Percentiles rank a stretch among this genome's conserved stretches.
phyloP scores from a whole-genome alignment of 768 basidiomycete species.

The Rhodotorula sphaerocarpa region DNA sequence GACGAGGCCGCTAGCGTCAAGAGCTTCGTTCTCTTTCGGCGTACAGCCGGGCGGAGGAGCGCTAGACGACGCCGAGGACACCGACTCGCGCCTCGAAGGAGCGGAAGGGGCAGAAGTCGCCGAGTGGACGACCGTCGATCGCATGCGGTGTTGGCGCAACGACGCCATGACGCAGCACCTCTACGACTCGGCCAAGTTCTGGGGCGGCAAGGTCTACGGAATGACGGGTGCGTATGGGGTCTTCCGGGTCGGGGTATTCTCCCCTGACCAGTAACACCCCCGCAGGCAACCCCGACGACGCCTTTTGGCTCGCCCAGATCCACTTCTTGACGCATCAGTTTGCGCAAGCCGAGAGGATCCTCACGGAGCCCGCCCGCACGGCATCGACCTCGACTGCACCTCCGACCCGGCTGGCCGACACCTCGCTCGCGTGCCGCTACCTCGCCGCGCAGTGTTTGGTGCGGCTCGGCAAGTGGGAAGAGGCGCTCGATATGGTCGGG shows the following conservation, averaged over 20 bases:
- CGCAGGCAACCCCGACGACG: slow-evolving; percentile 88
- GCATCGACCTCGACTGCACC: slow-evolving; percentile 9
- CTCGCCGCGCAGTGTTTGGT: slow-evolving; percentile 93
- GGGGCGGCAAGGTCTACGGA: slow-evolving; percentile 93
- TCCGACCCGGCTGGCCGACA: slow-evolving; percentile 34
- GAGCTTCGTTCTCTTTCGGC: background rate
- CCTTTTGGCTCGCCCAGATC: slow-evolving; percentile 97
- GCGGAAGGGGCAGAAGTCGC: slow-evolving; percentile 36
- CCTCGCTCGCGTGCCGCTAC: slow-evolving; percentile 87
- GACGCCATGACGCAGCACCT: slow-evolving; percentile 98
- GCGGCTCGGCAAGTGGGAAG: slow-evolving; percentile 81
- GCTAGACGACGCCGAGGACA: slow-evolving; percentile 6
- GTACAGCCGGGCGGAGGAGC: background rate
- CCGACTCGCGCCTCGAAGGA: background rate
- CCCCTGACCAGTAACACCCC: background rate
- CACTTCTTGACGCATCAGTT: slow-evolving; percentile 95
- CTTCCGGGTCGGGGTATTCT: background rate
- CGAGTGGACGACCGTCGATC: slow-evolving; percentile 75
- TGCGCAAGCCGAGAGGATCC: slow-evolving; percentile 80
- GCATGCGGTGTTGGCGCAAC: slow-evolving; percentile 93
- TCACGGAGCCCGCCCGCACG: slow-evolving; percentile 58
- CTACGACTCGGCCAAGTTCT: slow-evolving; percentile 92
- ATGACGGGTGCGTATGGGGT: slow-evolving; percentile 65
- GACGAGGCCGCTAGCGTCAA: background rate
- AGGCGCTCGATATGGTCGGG: slow-evolving; percentile 85